A percentile compares a stretch with the other conserved stretches of the same genome.
Evolutionary conservation across 139 green algal genomes (phyloP).

Genomic region (Volvox africanus): DNA sequence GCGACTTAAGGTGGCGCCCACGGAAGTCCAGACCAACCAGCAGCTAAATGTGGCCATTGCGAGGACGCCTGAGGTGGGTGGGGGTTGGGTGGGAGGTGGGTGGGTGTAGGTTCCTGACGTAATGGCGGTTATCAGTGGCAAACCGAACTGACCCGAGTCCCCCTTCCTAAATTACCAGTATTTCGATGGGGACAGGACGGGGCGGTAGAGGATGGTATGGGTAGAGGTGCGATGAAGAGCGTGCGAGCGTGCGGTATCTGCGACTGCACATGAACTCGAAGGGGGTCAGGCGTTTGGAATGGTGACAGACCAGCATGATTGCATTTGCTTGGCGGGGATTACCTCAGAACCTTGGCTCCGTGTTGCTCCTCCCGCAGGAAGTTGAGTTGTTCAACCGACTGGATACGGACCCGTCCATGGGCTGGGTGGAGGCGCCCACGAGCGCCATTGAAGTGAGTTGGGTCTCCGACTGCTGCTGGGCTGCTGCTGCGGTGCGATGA

Average conservation of each 20-base stretch:
- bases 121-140: too few relatives aligned
- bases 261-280: too few relatives aligned
- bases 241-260: too few relatives aligned
- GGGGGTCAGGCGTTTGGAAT: too few relatives aligned
- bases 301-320: too few relatives aligned
- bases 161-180: too few relatives aligned
- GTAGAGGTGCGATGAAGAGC: too few relatives aligned
- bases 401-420: conserved; percentile 39
- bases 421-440: conserved; percentile 27
- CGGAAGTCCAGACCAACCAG: conserved; percentile 67
- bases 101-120: too few relatives aligned
- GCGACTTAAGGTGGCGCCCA: conserved; percentile 64
- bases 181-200: neutral
- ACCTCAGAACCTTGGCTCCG: too few relatives aligned
- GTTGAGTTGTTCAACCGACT: conserved; percentile 39
- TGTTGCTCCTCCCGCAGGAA: conserved; percentile 1
- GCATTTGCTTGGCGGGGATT: neutral
- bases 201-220: neutral
- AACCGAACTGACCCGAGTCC: too few relatives aligned
- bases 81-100: neutral
- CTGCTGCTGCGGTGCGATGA: too few relatives aligned
- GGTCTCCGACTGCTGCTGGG: too few relatives aligned
- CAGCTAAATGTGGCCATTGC: conserved; percentile 37
- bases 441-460: neutral
- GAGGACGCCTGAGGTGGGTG: conserved; percentile 25